Conservation (phyloP, 2,329 filamentous ascomycete species). For the Aspergillus jensenii region DNA sequence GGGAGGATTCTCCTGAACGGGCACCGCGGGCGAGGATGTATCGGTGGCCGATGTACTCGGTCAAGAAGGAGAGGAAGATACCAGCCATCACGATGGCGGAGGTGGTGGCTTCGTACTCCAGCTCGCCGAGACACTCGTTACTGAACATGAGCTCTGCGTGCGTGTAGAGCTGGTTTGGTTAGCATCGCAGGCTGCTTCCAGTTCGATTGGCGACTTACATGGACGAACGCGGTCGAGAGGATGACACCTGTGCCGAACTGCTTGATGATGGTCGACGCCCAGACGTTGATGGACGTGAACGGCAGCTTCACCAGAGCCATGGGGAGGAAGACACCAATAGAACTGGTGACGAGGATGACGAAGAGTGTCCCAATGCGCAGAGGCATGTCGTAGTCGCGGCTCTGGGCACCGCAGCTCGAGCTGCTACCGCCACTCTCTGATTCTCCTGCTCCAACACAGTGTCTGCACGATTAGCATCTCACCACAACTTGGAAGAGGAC, state of each 20-base stretch:
- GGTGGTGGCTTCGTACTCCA: conserved; percentile 68
- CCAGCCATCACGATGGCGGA: conserved; percentile 73
- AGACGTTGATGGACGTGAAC: conserved; percentile 45
- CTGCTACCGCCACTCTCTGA: conserved; percentile 35
- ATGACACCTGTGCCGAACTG: conserved; percentile 52
- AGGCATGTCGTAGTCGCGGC: conserved; percentile 64
- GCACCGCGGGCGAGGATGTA: conserved; percentile 42
- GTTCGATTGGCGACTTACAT: conserved; percentile 27
- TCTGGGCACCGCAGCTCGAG: conserved; percentile 47
- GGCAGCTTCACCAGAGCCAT: conserved; percentile 63
- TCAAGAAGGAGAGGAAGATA: conserved; percentile 68
- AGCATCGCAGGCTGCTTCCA: background rate
- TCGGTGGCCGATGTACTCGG: conserved; percentile 67
- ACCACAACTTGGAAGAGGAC: background rate
- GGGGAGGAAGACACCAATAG: conserved; percentile 67
- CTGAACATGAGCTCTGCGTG: conserved; percentile 72
- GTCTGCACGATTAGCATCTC: conserved; percentile 22
- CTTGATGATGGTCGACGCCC: conserved; percentile 62
- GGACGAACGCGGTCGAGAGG: conserved; percentile 40
- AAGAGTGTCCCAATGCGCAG: conserved; percentile 72
- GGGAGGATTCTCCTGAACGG: background rate
- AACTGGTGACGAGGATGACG: conserved; percentile 67
- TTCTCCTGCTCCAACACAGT: conserved; percentile 29
- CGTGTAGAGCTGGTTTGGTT: conserved; percentile 61
- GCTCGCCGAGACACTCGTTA: conserved; percentile 65